Conservation (phyloP, 139 green algal species). For the Micromonas pusilla region DNA sequence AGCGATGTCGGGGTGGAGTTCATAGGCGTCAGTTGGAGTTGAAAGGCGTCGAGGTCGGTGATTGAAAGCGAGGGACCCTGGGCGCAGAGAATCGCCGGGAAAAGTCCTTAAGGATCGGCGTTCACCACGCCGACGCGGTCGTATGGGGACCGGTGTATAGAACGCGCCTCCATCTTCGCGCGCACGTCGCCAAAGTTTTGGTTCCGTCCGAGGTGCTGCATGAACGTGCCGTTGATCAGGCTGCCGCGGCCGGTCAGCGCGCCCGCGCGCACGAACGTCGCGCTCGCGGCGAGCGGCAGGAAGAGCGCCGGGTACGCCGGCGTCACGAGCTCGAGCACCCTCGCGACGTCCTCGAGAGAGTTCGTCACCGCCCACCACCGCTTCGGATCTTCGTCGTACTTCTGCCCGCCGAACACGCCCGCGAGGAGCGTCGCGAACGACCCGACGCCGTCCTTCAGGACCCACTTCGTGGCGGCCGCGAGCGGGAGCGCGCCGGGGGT, state of each 20-base stretch:
- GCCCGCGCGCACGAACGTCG: slow-evolving; percentile 14
- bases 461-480: slow-evolving; percentile 32
- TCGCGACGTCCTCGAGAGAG: slow-evolving; percentile 29
- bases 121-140: too few relatives aligned
- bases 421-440: slow-evolving; percentile 22
- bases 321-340: slow-evolving; percentile 27
- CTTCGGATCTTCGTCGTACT: slow-evolving; percentile 33
- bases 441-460: slow-evolving; percentile 32
- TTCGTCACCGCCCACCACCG: slow-evolving; percentile 24
- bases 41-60: too few relatives aligned
- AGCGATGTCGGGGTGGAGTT: too few relatives aligned
- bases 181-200: slow-evolving; percentile 30
- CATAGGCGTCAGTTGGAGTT: too few relatives aligned
- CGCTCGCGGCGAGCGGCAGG: slow-evolving; percentile 19
- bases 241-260: slow-evolving; percentile 23
- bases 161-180: too few relatives aligned
- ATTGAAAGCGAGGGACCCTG: too few relatives aligned
- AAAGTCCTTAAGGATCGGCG: too few relatives aligned
- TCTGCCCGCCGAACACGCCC: slow-evolving; percentile 11
- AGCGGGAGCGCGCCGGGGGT: slow-evolving; percentile 7
- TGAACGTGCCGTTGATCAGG: slow-evolving; percentile 32
- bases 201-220: slow-evolving; percentile 23
- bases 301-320: slow-evolving; percentile 17
- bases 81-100: too few relatives aligned
- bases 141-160: too few relatives aligned